A percentile compares a stretch with the other conserved stretches of the same genome.
These are phyloP conservation scores for Colletotrichum tabaci DNA, from an alignment of 2,329 filamentous ascomycete species.

Conservation along the genomic window DNA sequence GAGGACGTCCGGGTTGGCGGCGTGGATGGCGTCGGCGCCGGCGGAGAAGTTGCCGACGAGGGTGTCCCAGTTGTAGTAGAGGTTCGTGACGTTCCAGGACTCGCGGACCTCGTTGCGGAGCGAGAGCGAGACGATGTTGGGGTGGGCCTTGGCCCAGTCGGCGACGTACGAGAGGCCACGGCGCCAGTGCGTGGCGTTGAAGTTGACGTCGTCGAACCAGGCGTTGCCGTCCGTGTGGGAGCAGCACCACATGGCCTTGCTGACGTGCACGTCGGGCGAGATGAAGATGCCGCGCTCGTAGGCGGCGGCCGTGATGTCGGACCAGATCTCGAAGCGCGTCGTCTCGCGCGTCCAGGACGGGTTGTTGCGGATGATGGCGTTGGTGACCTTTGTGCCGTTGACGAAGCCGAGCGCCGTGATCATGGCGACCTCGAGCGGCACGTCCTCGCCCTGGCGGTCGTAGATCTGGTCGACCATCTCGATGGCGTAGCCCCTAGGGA, in stretches of 20 bases:
- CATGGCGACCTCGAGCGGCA: conserved; percentile 57
- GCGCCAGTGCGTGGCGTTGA: conserved; percentile 68
- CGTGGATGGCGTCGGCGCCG: conserved; percentile 65
- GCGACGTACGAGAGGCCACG: conserved; percentile 68
- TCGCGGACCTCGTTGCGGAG: conserved; percentile 72
- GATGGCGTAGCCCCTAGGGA: conserved; percentile 64
- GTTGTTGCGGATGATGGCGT: conserved; percentile 65
- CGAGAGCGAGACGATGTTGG: conserved; percentile 47
- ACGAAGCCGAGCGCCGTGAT: conserved; percentile 57
- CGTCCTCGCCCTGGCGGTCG: conserved; percentile 55
- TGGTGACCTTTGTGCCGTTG: conserved; percentile 63
- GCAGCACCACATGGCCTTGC: conserved; percentile 62
- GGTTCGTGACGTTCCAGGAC: conserved; percentile 59
- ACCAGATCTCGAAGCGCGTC: conserved; percentile 64
- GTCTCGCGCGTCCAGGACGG: conserved; percentile 67
- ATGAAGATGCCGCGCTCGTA: conserved; percentile 53
- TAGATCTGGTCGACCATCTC: conserved; percentile 69
- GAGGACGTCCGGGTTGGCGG: conserved; percentile 65
- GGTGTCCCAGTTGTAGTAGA: conserved; percentile 53
- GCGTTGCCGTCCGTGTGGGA: conserved; percentile 64
- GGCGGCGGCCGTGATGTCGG: conserved; percentile 30
- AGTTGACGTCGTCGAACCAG: conserved; percentile 70
- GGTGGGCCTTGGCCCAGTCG: conserved; percentile 57
- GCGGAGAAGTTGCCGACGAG: conserved; percentile 66
- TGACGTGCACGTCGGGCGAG: conserved; percentile 58